Evolutionary conservation across 2,329 filamentous ascomycete species (phyloP).

Genomic region (Myriosclerotinia duriaeana): DNA sequence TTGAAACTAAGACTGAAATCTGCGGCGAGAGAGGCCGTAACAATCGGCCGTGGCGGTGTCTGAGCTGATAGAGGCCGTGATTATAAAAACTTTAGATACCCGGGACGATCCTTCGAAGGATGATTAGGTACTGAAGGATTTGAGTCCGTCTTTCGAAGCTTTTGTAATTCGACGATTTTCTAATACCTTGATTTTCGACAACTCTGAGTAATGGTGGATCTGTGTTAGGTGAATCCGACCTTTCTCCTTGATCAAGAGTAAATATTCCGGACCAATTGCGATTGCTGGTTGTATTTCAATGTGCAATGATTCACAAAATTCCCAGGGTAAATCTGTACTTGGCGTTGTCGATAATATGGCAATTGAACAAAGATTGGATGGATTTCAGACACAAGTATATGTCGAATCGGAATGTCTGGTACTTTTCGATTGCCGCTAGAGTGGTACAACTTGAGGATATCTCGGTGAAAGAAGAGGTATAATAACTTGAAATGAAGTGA

Average conservation of each 20-base stretch:
- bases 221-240: neutral
- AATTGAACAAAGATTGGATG: slow-evolving; percentile 4
- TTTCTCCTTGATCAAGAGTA: slow-evolving; percentile 11
- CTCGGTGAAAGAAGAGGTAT: neutral
- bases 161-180: slow-evolving; percentile 2
- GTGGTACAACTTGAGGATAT: slow-evolving; percentile 6
- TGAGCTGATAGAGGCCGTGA: slow-evolving; percentile 14
- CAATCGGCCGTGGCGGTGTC: slow-evolving; percentile 13
- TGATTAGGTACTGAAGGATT: slow-evolving; percentile 18
- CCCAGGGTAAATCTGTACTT: slow-evolving; percentile 7
- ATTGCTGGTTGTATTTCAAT: slow-evolving; percentile 7
- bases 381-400: slow-evolving; percentile 20
- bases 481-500: neutral
- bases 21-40: slow-evolving; percentile 15
- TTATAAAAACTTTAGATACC: neutral
- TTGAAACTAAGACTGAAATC: slow-evolving; percentile 12
- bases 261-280: slow-evolving; percentile 7
- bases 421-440: neutral
- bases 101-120: slow-evolving; percentile 17
- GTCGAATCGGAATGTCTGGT: slow-evolving; percentile 1
- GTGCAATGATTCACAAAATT: slow-evolving; percentile 17
- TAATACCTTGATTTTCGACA: neutral
- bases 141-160: neutral
- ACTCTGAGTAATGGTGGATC: neutral
- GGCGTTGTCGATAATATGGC: slow-evolving; percentile 8